A percentile compares a stretch with the other conserved stretches of the same genome.
These are phyloP conservation scores for Galerina sulciceps DNA, from an alignment of 768 basidiomycete genomes.

Conservation along the genomic window DNA sequence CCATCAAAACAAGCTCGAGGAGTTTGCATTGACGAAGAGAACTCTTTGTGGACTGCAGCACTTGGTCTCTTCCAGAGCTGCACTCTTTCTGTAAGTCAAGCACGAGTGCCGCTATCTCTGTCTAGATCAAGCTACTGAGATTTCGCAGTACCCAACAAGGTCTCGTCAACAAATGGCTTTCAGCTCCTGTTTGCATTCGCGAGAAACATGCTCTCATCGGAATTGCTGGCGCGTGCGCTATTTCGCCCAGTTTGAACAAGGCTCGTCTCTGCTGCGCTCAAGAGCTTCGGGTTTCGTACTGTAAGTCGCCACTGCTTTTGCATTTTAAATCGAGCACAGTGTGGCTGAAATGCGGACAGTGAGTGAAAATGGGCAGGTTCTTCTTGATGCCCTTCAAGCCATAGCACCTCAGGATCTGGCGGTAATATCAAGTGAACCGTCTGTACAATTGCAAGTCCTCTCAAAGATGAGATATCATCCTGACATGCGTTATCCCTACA, in stretches of 20 bases:
- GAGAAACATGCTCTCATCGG: neutral
- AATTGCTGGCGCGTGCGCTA: neutral
- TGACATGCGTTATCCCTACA: no score
- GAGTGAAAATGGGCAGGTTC: neutral
- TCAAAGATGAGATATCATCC: neutral
- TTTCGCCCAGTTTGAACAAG: neutral
- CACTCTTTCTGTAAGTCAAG: neutral
- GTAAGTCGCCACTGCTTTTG: neutral
- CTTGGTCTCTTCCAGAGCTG: neutral
- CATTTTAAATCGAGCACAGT: neutral
- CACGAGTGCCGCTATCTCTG: neutral
- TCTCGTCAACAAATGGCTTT: neutral
- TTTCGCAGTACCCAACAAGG: no score
- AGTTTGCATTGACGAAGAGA: neutral
- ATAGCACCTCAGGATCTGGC: neutral
- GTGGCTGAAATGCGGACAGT: neutral
- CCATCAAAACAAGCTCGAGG: neutral
- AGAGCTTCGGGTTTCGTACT: neutral
- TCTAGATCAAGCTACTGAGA: no score
- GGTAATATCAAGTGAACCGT: neutral
- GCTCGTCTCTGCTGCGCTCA: neutral
- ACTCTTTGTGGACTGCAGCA: neutral
- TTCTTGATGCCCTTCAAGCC: neutral
- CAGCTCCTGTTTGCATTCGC: neutral
- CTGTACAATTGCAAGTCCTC: neutral